Percentiles rank a stretch among this genome's conserved stretches.
Conservation (phyloP, 2,329 filamentous ascomycete genomes). For the Aspergillus carbonarius region DNA sequence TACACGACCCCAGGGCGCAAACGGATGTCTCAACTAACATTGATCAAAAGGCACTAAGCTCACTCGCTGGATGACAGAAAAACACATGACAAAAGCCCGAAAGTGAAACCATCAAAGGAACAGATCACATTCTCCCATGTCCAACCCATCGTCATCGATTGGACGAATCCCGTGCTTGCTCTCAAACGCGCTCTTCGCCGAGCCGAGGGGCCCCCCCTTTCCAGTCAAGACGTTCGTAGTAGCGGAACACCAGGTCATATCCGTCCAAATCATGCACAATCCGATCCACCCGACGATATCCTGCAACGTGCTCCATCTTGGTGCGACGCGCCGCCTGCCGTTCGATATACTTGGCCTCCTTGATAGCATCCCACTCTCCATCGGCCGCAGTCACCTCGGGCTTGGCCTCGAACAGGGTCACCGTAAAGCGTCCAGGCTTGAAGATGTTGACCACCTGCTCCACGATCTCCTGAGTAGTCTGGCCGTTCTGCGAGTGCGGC, state of each 20-base stretch:
- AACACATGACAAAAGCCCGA: not conserved
- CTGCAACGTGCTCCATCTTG: slow-evolving; percentile 74
- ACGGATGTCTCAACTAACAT: not conserved
- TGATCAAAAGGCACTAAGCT: not conserved
- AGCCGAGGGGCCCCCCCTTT: slow-evolving; percentile 63
- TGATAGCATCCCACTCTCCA: slow-evolving; percentile 28
- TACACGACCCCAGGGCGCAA: not conserved
- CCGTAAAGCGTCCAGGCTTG: slow-evolving; percentile 94
- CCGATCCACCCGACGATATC: slow-evolving; percentile 85
- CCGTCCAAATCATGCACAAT: slow-evolving; percentile 98
- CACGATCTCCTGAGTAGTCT: slow-evolving; percentile 85
- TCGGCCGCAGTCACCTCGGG: slow-evolving; percentile 33
- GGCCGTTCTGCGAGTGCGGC: slow-evolving; percentile 80
- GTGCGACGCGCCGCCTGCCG: slow-evolving; percentile 45
- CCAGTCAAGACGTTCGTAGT: slow-evolving; percentile 90
- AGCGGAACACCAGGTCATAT: slow-evolving; percentile 94
- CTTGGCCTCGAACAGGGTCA: slow-evolving; percentile 95
- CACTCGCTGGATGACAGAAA: not conserved
- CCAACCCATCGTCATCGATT: not conserved
- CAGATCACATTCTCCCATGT: slow-evolving; percentile 3
- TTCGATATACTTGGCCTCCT: slow-evolving; percentile 44
- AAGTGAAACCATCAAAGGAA: not conserved
- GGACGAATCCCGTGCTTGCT: not conserved
- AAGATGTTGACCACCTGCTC: slow-evolving; percentile 95
- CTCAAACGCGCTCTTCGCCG: slow-evolving; percentile 49